Conservation (phyloP, 345 rosid species). For the Camelina sativa region DNA sequence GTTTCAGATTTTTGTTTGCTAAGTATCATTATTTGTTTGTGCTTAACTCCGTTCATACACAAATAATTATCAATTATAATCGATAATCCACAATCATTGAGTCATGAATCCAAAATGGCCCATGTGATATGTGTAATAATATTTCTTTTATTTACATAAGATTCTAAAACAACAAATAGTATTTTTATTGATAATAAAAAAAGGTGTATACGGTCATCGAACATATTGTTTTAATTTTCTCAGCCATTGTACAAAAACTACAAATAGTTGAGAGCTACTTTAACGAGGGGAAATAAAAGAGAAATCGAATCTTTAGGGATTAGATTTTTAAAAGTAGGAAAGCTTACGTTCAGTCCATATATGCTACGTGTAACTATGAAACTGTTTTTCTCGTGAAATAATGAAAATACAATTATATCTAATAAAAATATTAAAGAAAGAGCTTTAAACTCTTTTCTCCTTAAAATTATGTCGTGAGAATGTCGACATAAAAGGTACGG, state of each 20-base stretch:
- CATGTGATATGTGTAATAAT: not conserved
- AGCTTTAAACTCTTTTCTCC: constrained; percentile 23
- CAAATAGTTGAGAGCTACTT: constrained; percentile 6
- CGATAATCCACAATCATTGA: constrained; percentile 15
- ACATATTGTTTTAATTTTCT: not conserved
- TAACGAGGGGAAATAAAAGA: not conserved
- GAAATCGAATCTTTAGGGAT: not conserved
- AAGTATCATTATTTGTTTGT: not conserved
- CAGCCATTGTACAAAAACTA: not conserved
- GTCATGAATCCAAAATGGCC: constrained; percentile 3
- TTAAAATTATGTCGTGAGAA: constrained; percentile 34
- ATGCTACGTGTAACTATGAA: constrained; percentile 23
- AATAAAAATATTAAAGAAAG: not conserved
- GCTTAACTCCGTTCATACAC: not conserved
- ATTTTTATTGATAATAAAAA: not conserved
- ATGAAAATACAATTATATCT: not conserved
- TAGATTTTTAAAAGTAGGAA: not conserved
- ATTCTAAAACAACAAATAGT: not conserved
- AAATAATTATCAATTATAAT: not conserved
- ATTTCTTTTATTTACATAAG: too few relatives aligned
- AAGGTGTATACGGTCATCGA: not conserved
- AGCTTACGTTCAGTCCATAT: not conserved
- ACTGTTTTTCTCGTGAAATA: constrained; percentile 25
- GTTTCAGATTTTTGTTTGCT: not conserved
- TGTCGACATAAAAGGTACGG: constrained; percentile 43